A percentile compares a stretch with the other conserved stretches of the same genome.
phyloP scores from a whole-genome alignment of 176 grass and related monocot genomes.

The Avena sativa region DNA sequence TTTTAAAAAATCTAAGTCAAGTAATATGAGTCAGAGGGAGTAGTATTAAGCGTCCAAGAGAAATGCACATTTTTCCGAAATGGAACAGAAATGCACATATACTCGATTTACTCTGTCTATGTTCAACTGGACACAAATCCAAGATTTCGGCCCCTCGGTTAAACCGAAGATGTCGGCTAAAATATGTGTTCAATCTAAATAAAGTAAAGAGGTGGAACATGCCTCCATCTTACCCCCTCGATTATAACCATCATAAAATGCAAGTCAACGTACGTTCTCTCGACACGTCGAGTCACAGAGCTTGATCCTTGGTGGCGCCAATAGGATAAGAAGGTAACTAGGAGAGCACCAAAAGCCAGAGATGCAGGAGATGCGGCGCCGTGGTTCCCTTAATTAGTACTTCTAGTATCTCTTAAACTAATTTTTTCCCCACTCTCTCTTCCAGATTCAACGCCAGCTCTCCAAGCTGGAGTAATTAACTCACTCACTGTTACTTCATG shows the following conservation, averaged over 20 bases:
- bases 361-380: slow-evolving; percentile 32
- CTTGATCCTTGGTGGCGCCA: slow-evolving; percentile 58
- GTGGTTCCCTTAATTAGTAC: neutral
- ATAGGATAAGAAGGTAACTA: slow-evolving; percentile 21
- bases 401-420: neutral
- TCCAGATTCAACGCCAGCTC: neutral
- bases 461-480: neutral
- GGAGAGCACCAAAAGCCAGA: neutral
- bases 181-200: neutral
- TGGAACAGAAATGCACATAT: too few species aligned
- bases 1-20: too few species aligned
- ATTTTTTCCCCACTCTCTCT: neutral
- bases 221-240: neutral
- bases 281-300: neutral
- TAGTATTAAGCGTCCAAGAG: too few species aligned
- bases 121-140: neutral
- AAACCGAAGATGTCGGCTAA: neutral
- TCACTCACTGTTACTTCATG: neutral
- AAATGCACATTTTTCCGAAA: too few species aligned
- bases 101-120: too few species aligned
- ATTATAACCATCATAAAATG: neutral
- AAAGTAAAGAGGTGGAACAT: neutral
- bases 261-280: neutral
- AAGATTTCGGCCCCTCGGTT: neutral
- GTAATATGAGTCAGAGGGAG: too few species aligned